These are phyloP conservation scores for Plasmodium knowlesi DNA, from an alignment of 169 alveolate genomes.

Conservation along the genomic window DNA sequence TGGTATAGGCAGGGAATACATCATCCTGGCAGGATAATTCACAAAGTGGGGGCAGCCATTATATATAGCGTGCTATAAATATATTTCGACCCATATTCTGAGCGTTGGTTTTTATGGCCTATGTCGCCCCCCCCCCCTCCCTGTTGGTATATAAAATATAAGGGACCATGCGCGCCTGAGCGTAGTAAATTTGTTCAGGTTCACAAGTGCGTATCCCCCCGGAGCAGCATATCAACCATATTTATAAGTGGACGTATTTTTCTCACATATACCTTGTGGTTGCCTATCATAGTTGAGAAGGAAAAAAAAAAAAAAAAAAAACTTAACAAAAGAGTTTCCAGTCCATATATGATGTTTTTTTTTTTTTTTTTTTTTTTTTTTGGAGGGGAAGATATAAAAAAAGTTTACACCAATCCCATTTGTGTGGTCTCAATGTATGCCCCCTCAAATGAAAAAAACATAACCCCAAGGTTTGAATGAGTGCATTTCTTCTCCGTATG, in stretches of 20 bases:
- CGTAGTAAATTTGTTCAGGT: background rate
- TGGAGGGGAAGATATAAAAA: background rate
- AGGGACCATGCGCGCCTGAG: background rate
- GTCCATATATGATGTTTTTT: background rate
- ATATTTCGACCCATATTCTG: background rate
- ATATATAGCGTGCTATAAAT: background rate
- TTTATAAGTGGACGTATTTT: background rate
- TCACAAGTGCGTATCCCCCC: background rate
- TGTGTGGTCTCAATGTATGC: background rate
- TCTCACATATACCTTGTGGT: background rate
- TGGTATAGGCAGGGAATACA: background rate
- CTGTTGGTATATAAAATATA: too few relatives aligned
- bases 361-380: too few relatives aligned
- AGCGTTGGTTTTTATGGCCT: background rate
- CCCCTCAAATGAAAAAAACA: background rate
- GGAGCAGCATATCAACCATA: background rate
- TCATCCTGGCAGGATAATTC: background rate
- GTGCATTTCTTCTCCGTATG: background rate
- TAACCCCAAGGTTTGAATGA: background rate
- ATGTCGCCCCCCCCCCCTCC: background rate
- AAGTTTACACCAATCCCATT: background rate
- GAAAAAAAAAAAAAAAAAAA: too few relatives aligned
- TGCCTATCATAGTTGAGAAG: background rate
- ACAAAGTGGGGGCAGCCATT: background rate
- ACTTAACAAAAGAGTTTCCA: background rate